These are phyloP conservation scores for Paraurostyla sp. DNA, from an alignment of 73 alveolate genomes.

Conservation along the genomic window DNA sequence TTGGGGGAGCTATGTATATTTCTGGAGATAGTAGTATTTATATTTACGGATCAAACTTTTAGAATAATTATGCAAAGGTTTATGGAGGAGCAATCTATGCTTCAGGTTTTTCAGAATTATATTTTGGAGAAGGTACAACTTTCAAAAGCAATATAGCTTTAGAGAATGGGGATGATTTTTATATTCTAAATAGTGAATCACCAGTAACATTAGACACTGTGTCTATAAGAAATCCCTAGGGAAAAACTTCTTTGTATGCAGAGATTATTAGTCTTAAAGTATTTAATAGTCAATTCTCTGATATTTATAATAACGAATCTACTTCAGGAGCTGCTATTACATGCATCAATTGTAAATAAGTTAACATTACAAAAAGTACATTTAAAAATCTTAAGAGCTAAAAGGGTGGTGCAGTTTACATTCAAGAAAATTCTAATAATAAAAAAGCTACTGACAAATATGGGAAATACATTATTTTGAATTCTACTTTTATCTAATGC, in stretches of 20 bases:
- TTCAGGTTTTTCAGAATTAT: neutral
- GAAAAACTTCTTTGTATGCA: neutral
- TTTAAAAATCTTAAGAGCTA: slow-evolving; percentile 23
- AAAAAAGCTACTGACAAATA: neutral
- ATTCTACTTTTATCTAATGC: neutral
- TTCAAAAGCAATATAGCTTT: neutral
- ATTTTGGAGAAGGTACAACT: neutral
- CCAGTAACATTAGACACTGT: neutral
- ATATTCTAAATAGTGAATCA: neutral
- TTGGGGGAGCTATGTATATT: slow-evolving; percentile 58
- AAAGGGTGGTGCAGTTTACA: slow-evolving; percentile 60
- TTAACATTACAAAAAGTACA: neutral
- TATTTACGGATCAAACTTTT: neutral
- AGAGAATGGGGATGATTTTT: slow-evolving; percentile 32
- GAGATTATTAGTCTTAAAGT: neutral
- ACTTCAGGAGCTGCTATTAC: slow-evolving; percentile 10
- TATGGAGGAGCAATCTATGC: slow-evolving; percentile 67
- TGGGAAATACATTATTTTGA: no score
- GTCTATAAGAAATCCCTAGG: neutral
- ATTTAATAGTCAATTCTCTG: no score
- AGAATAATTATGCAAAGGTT: neutral
- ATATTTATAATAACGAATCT: no score
- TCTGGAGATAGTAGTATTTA: slow-evolving; percentile 11
- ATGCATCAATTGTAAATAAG: neutral
- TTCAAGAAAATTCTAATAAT: neutral